Base-by-base conservation (phyloP, 2,329 filamentous ascomycete genomes). In the Macroventuria anomochaeta region DNA sequence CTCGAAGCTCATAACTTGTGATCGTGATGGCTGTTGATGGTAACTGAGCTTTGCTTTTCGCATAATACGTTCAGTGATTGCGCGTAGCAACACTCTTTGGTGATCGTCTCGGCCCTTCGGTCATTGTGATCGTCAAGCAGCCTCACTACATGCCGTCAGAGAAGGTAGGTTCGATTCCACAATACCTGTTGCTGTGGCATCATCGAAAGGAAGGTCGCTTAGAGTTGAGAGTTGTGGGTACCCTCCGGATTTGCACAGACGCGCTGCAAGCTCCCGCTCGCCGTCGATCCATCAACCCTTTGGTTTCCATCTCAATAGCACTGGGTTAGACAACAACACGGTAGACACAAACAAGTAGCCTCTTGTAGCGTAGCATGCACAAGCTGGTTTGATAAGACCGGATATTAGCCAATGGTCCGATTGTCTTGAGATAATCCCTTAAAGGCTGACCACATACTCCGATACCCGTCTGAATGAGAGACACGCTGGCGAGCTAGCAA, bases 51-150 rank as follows among this genome's bases (percentile, higher is more conserved):
- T 39, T 51, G 25, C 26, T 43, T 26, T 33, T 51, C 39, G 39
- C 47, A 51, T 26, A 51, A 20, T 13, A 23, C 40, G 20, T 26
- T 38, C 17, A n/a, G 23, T 33, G 10, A n/a, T 38, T 25, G 18
- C 21, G 25, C 8, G 3, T 5, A 12, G 32, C 15, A 21, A 8
- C 8, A 18, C 42, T 43, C 21, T 36, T 15, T 29, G 15, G 25
- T 25, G 23, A 29, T 33, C 21, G 13, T 15, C 29, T 49, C 46
- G 44, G 51, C 25, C 29, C 28, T 40, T 46, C 28, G 26, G 21
- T 43, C 33, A 54, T 54, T 54, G 28, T 13, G 51, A 54, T 54
- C 51, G 25, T 29, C 51, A 33, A 31, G 23, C 29, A 39, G 51
- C 51, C 39, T 49, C 51, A 54, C 34, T 28, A 17, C 26, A 20